Percentiles rank a stretch among this genome's conserved stretches.
Conservation (phyloP, 2,329 filamentous ascomycete species). For the Monosporascus cannonballus region DNA sequence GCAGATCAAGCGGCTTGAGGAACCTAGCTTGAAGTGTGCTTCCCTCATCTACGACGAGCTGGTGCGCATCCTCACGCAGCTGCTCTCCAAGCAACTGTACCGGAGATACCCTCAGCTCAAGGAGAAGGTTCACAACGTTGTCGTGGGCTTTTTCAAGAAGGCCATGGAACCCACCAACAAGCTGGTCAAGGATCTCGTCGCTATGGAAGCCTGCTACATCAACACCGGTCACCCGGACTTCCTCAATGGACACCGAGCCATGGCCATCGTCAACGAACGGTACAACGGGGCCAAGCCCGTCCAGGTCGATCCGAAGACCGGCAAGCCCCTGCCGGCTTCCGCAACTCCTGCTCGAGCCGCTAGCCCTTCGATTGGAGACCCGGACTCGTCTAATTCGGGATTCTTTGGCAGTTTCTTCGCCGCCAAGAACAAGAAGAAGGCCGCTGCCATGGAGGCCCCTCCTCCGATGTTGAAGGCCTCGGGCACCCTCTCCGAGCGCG, state of each 20-base stretch:
- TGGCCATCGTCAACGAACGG: slow-evolving; percentile 96
- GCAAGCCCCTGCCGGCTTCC: slow-evolving; percentile 74
- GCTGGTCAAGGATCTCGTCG: slow-evolving; percentile 83
- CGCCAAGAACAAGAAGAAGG: slow-evolving; percentile 99
- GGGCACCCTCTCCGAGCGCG: slow-evolving; percentile 86
- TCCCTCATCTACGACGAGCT: slow-evolving; percentile 96
- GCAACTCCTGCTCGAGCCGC: slow-evolving; percentile 64
- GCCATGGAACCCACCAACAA: slow-evolving; percentile 98
- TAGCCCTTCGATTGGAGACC: slow-evolving; percentile 61
- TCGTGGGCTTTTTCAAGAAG: slow-evolving; percentile 95
- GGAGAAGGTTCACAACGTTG: slow-evolving; percentile 92
- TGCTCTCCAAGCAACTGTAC: slow-evolving; percentile 84
- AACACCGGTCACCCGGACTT: slow-evolving; percentile 99
- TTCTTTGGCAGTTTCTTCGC: slow-evolving; percentile 99
- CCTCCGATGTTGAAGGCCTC: slow-evolving; percentile 91
- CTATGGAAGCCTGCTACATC: slow-evolving; percentile 96
- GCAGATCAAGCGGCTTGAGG: slow-evolving; percentile 93
- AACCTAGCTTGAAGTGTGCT: slow-evolving; percentile 95
- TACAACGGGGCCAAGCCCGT: slow-evolving; percentile 77
- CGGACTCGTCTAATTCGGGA: slow-evolving; percentile 54
- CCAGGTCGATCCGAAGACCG: slow-evolving; percentile 97
- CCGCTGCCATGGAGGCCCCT: slow-evolving; percentile 97
- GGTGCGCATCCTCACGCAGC: slow-evolving; percentile 86
- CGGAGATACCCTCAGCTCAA: slow-evolving; percentile 89
- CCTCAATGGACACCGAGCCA: slow-evolving; percentile 90